Evolutionary conservation across 106 monocot genomes (phyloP).

Genomic region (Allium cepa): DNA sequence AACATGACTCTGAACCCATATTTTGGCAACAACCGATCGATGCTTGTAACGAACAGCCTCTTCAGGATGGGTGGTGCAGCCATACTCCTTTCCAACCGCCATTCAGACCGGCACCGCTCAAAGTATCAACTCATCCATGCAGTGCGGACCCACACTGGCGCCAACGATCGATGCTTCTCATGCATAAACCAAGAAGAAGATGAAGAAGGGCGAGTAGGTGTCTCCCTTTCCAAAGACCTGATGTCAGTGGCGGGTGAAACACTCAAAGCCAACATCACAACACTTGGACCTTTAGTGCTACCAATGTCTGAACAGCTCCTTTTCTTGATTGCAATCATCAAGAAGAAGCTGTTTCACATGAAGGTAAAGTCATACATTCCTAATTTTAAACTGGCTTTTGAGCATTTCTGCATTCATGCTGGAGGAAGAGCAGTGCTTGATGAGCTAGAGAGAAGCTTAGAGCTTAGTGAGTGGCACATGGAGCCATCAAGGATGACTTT

Average conservation of each 20-base stretch:
- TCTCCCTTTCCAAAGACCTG: constrained; percentile 25
- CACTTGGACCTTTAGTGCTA: constrained; percentile 16
- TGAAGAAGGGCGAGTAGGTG: neutral
- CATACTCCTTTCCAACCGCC: constrained; percentile 24
- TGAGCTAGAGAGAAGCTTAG: constrained; percentile 9
- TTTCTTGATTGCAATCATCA: constrained; percentile 11
- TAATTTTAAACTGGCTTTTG: constrained; percentile 10
- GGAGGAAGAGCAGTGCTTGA: constrained; percentile 11
- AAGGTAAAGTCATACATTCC: constrained; percentile 15
- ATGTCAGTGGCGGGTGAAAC: constrained; percentile 19
- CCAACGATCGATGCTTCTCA: constrained; percentile 9
- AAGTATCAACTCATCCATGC: constrained; percentile 25
- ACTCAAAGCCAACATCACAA: constrained; percentile 29
- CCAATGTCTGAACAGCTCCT: constrained; percentile 21
- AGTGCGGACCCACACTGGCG: constrained; percentile 22
- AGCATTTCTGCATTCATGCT: constrained; percentile 14
- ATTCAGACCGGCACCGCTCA: constrained; percentile 6
- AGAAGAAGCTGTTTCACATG: constrained; percentile 5
- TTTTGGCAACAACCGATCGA: constrained; percentile 18
- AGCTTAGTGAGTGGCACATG: constrained; percentile 11
- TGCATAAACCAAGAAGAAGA: constrained; percentile 21
- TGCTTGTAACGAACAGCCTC: constrained; percentile 25
- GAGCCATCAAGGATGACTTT: constrained; percentile 14
- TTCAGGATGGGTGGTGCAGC: constrained; percentile 25
- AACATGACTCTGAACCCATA: constrained; percentile 27